A percentile compares a stretch with the other conserved stretches of the same genome.
Conservation (phyloP, 805 yeast genomes). For the Hanseniaspora taiwanica region DNA sequence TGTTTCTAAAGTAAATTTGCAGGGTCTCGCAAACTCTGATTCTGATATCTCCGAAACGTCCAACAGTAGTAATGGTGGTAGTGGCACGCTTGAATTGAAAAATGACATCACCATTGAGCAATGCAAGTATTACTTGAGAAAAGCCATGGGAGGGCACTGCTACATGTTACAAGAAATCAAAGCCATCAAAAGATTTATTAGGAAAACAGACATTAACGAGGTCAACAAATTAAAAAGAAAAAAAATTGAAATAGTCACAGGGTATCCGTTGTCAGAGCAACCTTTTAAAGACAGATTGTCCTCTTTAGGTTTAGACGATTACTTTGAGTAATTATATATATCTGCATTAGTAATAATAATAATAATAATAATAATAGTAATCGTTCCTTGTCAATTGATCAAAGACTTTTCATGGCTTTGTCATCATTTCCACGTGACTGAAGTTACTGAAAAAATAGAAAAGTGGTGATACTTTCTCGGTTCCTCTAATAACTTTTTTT, state of each 20-base stretch:
- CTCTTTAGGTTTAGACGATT: not conserved
- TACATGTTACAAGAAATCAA: slow-evolving; percentile 7
- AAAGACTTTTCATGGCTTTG: too few relatives aligned
- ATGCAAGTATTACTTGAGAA: slow-evolving; percentile 32
- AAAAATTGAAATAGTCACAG: slow-evolving; percentile 4
- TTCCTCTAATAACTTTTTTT: too few relatives aligned
- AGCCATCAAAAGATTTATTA: slow-evolving; percentile 9
- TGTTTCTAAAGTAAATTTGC: too few relatives aligned
- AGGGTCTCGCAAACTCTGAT: too few relatives aligned
- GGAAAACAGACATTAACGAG: slow-evolving; percentile 2
- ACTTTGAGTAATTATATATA: not conserved
- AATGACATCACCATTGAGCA: slow-evolving; percentile 15
- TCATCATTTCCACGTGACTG: too few relatives aligned
- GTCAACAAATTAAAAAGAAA: slow-evolving; percentile 1
- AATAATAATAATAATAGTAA: too few relatives aligned
- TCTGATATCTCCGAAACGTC: too few relatives aligned
- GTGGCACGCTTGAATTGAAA: slow-evolving; percentile 11
- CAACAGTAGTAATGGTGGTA: too few relatives aligned
- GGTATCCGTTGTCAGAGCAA: slow-evolving; percentile 2
- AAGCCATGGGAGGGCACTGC: slow-evolving; percentile 28
- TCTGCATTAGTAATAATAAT: too few relatives aligned
- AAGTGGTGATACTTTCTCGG: too few relatives aligned
- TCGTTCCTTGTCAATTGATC: too few relatives aligned
- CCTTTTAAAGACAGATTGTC: not conserved
- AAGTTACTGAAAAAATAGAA: too few relatives aligned